Conservation (phyloP, 1,284 basidiomycete species). For the Ganoderma leucocontextum region DNA sequence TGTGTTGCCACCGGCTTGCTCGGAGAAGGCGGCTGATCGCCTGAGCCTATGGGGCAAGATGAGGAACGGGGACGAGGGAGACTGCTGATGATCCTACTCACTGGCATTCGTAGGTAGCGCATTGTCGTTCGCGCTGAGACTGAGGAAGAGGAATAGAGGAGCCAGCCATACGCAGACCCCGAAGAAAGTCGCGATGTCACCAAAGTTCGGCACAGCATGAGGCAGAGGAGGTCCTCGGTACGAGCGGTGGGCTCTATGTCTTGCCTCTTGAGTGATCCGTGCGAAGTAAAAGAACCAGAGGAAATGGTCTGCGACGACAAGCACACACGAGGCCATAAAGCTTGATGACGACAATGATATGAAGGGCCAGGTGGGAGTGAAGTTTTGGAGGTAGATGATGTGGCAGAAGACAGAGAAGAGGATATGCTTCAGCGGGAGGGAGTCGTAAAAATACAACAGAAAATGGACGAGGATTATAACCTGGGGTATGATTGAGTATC, state of each 20-base stretch:
- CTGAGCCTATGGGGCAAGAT: constrained; percentile 12
- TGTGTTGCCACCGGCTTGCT: constrained; percentile 25
- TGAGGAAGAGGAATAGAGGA: constrained; percentile 91
- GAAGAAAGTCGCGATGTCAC: constrained; percentile 90
- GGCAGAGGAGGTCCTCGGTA: constrained; percentile 44
- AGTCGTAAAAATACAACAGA: constrained; percentile 82
- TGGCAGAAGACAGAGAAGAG: constrained; percentile 87
- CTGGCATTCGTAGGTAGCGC: constrained; percentile 72
- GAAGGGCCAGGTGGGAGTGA: constrained; percentile 87
- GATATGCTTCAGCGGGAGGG: constrained; percentile 77
- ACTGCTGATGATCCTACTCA: constrained; percentile 23
- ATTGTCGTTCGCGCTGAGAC: constrained; percentile 94
- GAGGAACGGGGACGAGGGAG: background rate
- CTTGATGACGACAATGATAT: constrained; percentile 86
- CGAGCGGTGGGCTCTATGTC: constrained; percentile 53
- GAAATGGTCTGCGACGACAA: constrained; percentile 91
- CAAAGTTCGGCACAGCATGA: constrained; percentile 67
- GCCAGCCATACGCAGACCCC: constrained; percentile 93
- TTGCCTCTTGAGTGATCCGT: constrained; percentile 62
- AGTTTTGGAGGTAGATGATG: constrained; percentile 90
- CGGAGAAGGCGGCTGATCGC: constrained; percentile 37
- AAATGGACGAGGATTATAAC: constrained; percentile 80
- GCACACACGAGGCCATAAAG: constrained; percentile 84
- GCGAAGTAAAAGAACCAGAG: constrained; percentile 95
- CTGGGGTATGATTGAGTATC: constrained; percentile 50